phyloP scores from a whole-genome alignment of 805 yeast genomes.

The Starmerella gropengiesseri region DNA sequence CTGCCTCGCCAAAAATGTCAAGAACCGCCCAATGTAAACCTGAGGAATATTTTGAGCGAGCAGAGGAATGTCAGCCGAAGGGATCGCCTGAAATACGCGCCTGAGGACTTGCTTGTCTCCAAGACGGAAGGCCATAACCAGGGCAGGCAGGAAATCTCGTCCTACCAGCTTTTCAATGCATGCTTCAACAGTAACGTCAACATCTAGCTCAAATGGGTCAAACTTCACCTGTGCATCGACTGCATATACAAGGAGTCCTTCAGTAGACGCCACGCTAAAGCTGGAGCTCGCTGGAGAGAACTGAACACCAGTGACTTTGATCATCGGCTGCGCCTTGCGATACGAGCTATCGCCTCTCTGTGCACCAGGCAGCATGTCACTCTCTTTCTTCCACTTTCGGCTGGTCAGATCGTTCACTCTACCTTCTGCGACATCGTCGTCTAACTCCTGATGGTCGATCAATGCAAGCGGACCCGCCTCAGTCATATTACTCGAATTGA shows the following conservation, averaged over 20 bases:
- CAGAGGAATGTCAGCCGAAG: slow-evolving; percentile 56
- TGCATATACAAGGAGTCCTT: slow-evolving; percentile 75
- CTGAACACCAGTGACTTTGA: slow-evolving; percentile 64
- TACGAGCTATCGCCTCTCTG: slow-evolving; percentile 69
- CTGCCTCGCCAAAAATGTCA: slow-evolving; percentile 58
- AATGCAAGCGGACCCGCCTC: slow-evolving; percentile 78
- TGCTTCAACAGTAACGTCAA: slow-evolving; percentile 79
- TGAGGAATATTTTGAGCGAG: slow-evolving; percentile 62
- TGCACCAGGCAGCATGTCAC: slow-evolving; percentile 75
- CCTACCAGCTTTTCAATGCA: slow-evolving; percentile 51
- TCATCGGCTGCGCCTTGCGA: slow-evolving; percentile 65
- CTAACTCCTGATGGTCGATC: slow-evolving; percentile 76
- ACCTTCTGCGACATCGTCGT: slow-evolving; percentile 75
- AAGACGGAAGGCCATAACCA: slow-evolving; percentile 87
- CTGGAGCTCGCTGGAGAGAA: slow-evolving; percentile 86
- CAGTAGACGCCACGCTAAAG: slow-evolving; percentile 92
- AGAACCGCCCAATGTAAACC: slow-evolving; percentile 58
- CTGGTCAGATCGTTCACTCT: slow-evolving; percentile 24
- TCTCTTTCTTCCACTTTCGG: slow-evolving; percentile 28
- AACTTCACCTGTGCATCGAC: slow-evolving; percentile 58
- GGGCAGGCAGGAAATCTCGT: slow-evolving; percentile 57
- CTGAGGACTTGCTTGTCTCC: slow-evolving; percentile 70
- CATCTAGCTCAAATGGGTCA: slow-evolving; percentile 90
- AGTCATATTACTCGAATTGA: slow-evolving; percentile 74
- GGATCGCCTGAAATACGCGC: slow-evolving; percentile 61